These are phyloP conservation scores for Scytalidium sp. DNA, from an alignment of 2,329 filamentous ascomycete species.

Conservation along the genomic window DNA sequence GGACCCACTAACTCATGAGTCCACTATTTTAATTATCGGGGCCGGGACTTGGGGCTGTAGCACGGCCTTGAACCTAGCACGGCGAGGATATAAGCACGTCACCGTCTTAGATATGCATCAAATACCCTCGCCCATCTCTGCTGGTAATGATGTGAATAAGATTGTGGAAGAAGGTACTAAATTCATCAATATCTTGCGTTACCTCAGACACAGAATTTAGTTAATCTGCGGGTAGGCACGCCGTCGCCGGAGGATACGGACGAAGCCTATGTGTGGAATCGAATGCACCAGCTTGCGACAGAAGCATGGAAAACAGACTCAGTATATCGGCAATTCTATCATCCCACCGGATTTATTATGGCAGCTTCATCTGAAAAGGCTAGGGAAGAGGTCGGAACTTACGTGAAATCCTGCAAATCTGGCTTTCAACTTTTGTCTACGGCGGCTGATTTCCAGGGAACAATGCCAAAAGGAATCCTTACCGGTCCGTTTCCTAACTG, in stretches of 20 bases:
- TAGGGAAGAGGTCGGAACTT: too few species aligned
- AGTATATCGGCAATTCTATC: conserved; percentile 40
- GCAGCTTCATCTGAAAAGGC: too few species aligned
- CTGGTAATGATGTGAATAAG: conserved; percentile 59
- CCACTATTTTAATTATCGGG: conserved; percentile 36
- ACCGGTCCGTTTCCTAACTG: conserved; percentile 47
- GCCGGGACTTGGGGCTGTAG: conserved; percentile 40
- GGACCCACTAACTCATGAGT: too few species aligned
- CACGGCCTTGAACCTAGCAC: conserved; percentile 40
- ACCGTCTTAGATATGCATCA: conserved; percentile 47
- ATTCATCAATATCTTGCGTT: conserved; percentile 21
- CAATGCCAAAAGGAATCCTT: conserved; percentile 49
- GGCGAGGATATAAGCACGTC: conserved; percentile 42
- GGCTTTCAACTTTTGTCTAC: too few species aligned
- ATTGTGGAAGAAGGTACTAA: conserved; percentile 41
- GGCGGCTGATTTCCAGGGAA: conserved; percentile 42
- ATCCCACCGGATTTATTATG: conserved; percentile 44
- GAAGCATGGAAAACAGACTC: conserved; percentile 40
- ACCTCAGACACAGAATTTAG: too few species aligned
- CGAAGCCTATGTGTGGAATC: conserved; percentile 24
- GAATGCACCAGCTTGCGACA: conserved; percentile 32
- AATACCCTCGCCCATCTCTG: conserved; percentile 41
- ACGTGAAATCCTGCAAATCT: too few species aligned
- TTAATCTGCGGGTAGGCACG: too few species aligned
- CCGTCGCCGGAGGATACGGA: too few species aligned